Conservation (phyloP, 306 rosid species). For the Geum urbanum region DNA sequence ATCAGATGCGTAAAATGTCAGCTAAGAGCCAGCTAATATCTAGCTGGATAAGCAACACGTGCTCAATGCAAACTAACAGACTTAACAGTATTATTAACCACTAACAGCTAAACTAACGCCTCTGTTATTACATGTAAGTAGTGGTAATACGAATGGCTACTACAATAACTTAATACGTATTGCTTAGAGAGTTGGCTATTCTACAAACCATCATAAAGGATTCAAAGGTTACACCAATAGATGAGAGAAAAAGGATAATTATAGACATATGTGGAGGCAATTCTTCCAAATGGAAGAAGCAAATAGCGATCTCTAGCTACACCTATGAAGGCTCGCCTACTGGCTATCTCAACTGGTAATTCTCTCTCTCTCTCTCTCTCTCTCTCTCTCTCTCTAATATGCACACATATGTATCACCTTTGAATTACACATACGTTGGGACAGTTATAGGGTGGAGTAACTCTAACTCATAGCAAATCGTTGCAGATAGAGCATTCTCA, state of each 20-base stretch:
- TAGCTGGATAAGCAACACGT: too few relatives aligned
- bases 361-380: conserved; percentile 15
- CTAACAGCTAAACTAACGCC: too few relatives aligned
- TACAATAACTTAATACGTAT: conserved; percentile 40
- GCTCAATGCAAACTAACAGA: too few relatives aligned
- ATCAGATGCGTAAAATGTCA: too few relatives aligned
- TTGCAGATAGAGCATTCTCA: conserved; percentile 48
- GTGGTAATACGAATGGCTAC: conserved; percentile 10
- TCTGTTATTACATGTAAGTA: too few relatives aligned
- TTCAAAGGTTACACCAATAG: conserved; percentile 19
- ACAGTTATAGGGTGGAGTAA: too few relatives aligned
- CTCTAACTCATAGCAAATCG: background rate
- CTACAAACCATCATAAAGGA: conserved; percentile 13
- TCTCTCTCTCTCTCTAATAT: too few relatives aligned
- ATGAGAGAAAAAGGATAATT: conserved; percentile 28
- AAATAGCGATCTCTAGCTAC: conserved; percentile 14
- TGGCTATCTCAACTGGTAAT: conserved; percentile 48
- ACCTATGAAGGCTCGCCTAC: conserved; percentile 32
- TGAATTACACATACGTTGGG: background rate
- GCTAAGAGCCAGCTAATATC: too few relatives aligned
- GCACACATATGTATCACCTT: too few relatives aligned
- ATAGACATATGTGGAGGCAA: conserved; percentile 32
- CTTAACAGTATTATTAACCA: too few relatives aligned
- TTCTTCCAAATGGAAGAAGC: conserved; percentile 49
- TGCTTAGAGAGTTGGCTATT: conserved; percentile 57